Percentiles rank a stretch among this genome's conserved stretches.
Conservation (phyloP, 2,329 filamentous ascomycete genomes). For the Coniochaeta sp. region DNA sequence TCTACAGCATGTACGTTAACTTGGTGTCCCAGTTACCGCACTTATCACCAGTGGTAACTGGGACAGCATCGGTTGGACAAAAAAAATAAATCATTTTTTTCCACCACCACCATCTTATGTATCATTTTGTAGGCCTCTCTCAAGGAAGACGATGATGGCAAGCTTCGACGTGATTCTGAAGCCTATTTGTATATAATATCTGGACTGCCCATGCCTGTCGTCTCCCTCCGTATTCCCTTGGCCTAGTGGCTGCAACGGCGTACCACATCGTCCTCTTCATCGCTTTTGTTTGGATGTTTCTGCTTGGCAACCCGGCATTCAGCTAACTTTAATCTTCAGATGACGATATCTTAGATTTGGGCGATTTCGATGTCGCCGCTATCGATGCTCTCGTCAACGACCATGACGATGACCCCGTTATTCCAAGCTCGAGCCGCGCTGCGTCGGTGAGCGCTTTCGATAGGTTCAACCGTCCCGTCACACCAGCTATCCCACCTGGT, state of each 20-base stretch:
- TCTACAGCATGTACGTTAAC: conserved; percentile 60
- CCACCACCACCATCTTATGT: conserved; percentile 28
- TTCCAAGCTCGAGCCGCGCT: not conserved
- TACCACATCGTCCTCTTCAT: conserved; percentile 10
- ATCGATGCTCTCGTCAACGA: conserved; percentile 66
- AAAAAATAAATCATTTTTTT: conserved; percentile 45
- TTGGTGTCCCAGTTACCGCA: conserved; percentile 24
- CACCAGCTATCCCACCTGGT: conserved; percentile 39
- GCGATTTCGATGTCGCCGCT: conserved; percentile 51
- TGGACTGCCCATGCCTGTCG: conserved; percentile 12
- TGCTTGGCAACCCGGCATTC: conserved; percentile 8
- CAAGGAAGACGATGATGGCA: conserved; percentile 56
- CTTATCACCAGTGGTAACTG: conserved; percentile 15
- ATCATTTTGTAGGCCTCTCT: conserved; percentile 27
- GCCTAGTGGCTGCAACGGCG: conserved; percentile 9
- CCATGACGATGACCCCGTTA: conserved; percentile 28
- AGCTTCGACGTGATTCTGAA: conserved; percentile 42
- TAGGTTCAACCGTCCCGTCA: conserved; percentile 16
- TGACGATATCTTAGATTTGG: conserved; percentile 47
- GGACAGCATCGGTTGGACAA: conserved; percentile 33
- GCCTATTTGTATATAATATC: conserved; percentile 35
- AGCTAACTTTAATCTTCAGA: conserved; percentile 46
- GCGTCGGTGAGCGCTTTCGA: not conserved
- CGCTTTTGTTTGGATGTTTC: conserved; percentile 17
- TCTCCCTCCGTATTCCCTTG: conserved; percentile 2